These are phyloP conservation scores for Spathaspora boniae DNA, from an alignment of 805 yeast genomes.

Conservation along the genomic window DNA sequence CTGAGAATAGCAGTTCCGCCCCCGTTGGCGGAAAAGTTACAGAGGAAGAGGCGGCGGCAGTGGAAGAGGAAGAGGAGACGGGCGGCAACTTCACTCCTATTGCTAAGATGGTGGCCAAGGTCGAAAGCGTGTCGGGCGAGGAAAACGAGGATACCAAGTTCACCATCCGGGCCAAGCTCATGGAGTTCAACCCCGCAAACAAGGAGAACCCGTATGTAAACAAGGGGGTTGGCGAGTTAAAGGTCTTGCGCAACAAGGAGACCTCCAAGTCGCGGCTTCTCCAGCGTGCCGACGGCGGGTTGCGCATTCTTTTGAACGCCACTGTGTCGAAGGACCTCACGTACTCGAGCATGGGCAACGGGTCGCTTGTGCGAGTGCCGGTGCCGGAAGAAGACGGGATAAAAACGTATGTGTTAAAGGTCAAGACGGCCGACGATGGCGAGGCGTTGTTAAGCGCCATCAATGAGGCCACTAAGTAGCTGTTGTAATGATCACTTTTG, in stretches of 20 bases:
- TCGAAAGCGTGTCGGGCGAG: constrained; percentile 67
- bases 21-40: constrained; percentile 1
- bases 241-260: constrained; percentile 58
- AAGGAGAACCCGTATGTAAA: constrained; percentile 50
- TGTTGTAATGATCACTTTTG: background rate
- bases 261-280: constrained; percentile 67
- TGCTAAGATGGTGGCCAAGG: constrained; percentile 41
- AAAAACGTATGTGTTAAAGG: constrained; percentile 68
- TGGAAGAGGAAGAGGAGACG: constrained; percentile 41
- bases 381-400: constrained; percentile 44
- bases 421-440: constrained; percentile 74
- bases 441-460: constrained; percentile 40
- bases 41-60: constrained; percentile 10
- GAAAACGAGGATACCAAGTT: constrained; percentile 68
- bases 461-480: constrained; percentile 21
- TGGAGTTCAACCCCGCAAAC: constrained; percentile 48
- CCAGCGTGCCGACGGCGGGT: constrained; percentile 86
- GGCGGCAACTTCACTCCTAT: constrained; percentile 45
- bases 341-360: constrained; percentile 62
- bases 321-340: constrained; percentile 53
- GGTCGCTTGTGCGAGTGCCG: constrained; percentile 66
- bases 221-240: constrained; percentile 80
- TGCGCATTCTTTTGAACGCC: constrained; percentile 71
- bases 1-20: background rate
- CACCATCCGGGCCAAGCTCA: constrained; percentile 68